Evolutionary conservation across 2,329 filamentous ascomycete species (phyloP), one percentile per base, ranked within the genome.

Genomic region (Canariomyces notabilis): DNA sequence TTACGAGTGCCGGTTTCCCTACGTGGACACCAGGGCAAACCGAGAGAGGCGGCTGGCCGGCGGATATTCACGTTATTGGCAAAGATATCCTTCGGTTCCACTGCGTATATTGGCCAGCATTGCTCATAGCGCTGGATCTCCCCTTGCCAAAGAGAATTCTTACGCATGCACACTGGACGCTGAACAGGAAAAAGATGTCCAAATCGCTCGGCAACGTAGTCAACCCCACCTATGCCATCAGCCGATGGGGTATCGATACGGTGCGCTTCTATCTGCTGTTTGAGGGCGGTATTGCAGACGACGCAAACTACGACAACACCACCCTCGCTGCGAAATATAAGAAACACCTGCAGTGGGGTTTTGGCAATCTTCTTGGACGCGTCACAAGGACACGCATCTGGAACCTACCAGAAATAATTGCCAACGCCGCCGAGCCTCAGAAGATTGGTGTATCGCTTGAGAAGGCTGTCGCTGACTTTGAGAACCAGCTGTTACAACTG

Each of bases 11-110:
- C 1, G 89, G 91, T 12, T 97, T 94, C 61, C 89, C 89, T 0
- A 67, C 68, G 26, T 89, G 85, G 80, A 68, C 80, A 1, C 83
- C 86, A 0, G 81, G 81, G 2, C 69, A 75, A 4, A 80, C 85
- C 49, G 64, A 72, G 12, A 70, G 69, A 16, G 76, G 77, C 40
- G 82, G 87, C 19, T 98, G 93, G 91, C 93, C 93, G 4, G 88
- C 89, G 7, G 83, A 98, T 64, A 76, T 93, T 15, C 93, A 98
- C 37, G 81, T 98, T 20, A 84, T 98, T 45, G 93, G 93, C 39
- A 98, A 98, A 67, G 93, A 98, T 64, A 98, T 98, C 55, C 74
- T 95, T 47, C 85, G 89, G 15, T 98, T 98, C 66, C 94, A 98
- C 64, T 91, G 88, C 65, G 83, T 98, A 38, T 98, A 98, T 72